Conservation (phyloP, 208 protist species). For the Crithidia acanthocephali region DNA sequence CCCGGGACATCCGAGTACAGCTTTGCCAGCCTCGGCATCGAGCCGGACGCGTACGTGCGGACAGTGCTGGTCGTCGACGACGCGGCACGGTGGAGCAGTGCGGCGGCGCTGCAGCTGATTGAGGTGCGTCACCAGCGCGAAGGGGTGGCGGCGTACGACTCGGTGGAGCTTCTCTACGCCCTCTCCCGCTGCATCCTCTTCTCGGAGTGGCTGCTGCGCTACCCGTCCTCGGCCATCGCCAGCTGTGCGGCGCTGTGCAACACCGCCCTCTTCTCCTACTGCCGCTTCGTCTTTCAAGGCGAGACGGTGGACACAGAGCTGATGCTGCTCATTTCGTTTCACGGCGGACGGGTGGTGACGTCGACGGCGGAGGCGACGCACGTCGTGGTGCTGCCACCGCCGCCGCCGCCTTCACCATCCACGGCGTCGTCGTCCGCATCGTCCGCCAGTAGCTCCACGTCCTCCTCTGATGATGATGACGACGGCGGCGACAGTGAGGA, state of each 20-base stretch:
- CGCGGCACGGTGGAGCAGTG: conserved; percentile 42
- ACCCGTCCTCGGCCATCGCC: conserved; percentile 60
- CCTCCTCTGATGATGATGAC: conserved; percentile 4
- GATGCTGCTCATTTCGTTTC: conserved; percentile 44
- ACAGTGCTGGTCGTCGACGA: conserved; percentile 54
- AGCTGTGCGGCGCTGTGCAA: conserved; percentile 49
- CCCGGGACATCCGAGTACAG: conserved; percentile 39
- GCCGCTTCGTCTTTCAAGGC: conserved; percentile 54
- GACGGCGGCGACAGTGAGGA: background rate
- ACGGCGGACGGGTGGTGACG: conserved; percentile 58
- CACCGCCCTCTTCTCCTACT: conserved; percentile 56
- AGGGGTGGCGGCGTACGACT: conserved; percentile 17
- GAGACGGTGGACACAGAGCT: conserved; percentile 21
- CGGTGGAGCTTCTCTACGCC: conserved; percentile 72
- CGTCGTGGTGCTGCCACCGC: conserved; percentile 32
- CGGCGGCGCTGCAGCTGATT: conserved; percentile 47
- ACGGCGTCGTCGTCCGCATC: conserved; percentile 20
- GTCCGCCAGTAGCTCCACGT: conserved; percentile 10
- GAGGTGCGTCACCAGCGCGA: conserved; percentile 46
- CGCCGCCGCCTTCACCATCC: conserved; percentile 7
- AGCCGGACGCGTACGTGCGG: conserved; percentile 34
- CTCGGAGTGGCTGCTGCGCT: conserved; percentile 71
- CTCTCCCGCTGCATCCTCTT: conserved; percentile 64
- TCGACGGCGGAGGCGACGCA: conserved; percentile 64
- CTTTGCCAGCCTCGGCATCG: conserved; percentile 46